Evolutionary conservation across 2,329 filamentous ascomycete species (phyloP), one percentile per base, ranked within the genome.

Genomic region (Hymenoscyphus repandus): DNA sequence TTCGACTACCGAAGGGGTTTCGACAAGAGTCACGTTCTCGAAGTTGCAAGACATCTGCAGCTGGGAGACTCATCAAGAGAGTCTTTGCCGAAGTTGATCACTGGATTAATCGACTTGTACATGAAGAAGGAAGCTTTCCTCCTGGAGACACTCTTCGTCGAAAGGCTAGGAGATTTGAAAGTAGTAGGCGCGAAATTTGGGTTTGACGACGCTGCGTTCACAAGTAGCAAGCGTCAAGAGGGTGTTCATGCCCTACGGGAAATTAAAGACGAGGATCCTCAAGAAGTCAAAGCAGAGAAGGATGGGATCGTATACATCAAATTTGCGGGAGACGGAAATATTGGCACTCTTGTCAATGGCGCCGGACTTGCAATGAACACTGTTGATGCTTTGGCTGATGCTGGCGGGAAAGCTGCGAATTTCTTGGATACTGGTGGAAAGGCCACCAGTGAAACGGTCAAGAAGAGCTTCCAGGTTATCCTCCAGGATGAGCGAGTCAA

Each of bases 341-440:
- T 95, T 47, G 90, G 89, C 34, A 95, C 87, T 0, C 74, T 95
- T 56, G 89, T 95, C 57, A 96, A 96, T 63, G 90, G 90, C 39
- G 90, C 91, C 0, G 90, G 90, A 0, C 77, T 96, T 1, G 90
- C 90, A 0, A 93, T 96, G 87, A 93, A 93, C 66, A 95, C 90
- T 0, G 83, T 91, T 53, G 90, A 96, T 66, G 86, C 87, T 0
- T 79, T 96, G 1, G 74, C 78, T 2, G 71, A 81, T 11, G 79
- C 81, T 49, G 84, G 84, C 7, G 88, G 88, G 1, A 69, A 74
- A 32, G 85, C 85, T 20, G 82, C 88, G 10, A 96, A 96, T 62
- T 95, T 96, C 66, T 76, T 96, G 49, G 90, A 96, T 66, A 95
- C 88, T 0, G 90, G 91, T 27, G 90, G 90, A 33, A 93, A 95